Conservation (phyloP, 2,329 filamentous ascomycete genomes). For the Cercospora nicotianae region DNA sequence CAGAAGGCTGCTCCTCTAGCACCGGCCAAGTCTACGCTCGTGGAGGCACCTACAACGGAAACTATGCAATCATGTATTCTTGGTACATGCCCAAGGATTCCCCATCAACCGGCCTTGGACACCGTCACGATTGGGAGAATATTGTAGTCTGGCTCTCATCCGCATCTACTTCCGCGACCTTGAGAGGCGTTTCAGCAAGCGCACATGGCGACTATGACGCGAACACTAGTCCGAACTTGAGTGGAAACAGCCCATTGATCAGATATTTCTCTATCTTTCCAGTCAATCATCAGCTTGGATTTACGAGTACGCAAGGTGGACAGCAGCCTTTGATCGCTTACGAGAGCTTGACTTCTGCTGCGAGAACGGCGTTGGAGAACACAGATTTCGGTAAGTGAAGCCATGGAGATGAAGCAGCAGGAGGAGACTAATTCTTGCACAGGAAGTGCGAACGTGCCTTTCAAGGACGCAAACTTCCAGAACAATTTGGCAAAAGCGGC, state of each 20-base stretch:
- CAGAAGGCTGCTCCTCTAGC: slow-evolving; percentile 45
- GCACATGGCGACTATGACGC: slow-evolving; percentile 54
- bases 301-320: slow-evolving; percentile 42
- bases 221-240: slow-evolving; percentile 44
- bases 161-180: slow-evolving; percentile 42
- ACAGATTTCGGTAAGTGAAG: slow-evolving; percentile 47
- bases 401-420: not conserved
- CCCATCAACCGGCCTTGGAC: slow-evolving; percentile 47
- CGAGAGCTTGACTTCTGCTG: slow-evolving; percentile 50
- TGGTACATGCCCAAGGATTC: slow-evolving; percentile 56
- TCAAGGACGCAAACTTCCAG: slow-evolving; percentile 50
- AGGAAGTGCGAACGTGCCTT: slow-evolving; percentile 47
- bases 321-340: slow-evolving; percentile 49
- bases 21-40: slow-evolving; percentile 56
- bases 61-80: slow-evolving; percentile 54
- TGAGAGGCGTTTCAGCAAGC: slow-evolving; percentile 54
- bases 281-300: slow-evolving; percentile 49
- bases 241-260: slow-evolving; percentile 49
- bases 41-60: slow-evolving; percentile 42
- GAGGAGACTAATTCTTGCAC: slow-evolving; percentile 3
- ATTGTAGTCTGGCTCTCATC: slow-evolving; percentile 54
- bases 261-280: slow-evolving; percentile 52
- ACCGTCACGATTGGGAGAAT: slow-evolving; percentile 60
- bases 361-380: slow-evolving; percentile 45
- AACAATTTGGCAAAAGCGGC: slow-evolving; percentile 43